Percentiles rank a stretch among this genome's conserved stretches.
Conservation (phyloP, 179 eudicot genomes). For the Monotropa hypopitys region DNA sequence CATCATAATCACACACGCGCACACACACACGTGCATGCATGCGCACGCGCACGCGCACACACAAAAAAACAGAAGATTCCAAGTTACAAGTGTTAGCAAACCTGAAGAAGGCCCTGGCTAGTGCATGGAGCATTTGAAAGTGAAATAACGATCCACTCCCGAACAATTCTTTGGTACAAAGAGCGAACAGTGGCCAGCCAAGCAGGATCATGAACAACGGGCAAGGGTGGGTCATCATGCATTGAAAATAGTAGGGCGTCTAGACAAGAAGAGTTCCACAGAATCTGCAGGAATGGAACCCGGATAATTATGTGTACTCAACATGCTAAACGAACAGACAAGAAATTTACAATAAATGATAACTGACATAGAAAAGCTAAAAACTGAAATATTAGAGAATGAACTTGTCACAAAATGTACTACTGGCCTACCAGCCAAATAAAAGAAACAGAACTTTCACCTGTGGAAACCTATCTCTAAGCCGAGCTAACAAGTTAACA, state of each 20-base stretch:
- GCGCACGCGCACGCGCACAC: fast-evolving
- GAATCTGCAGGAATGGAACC: slow-evolving; percentile 44
- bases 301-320: neutral
- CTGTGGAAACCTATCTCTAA: slow-evolving; percentile 94
- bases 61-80: neutral
- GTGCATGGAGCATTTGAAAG: slow-evolving; percentile 99
- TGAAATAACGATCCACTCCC: slow-evolving; percentile 86
- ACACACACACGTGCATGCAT: neutral
- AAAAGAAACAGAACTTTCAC: slow-evolving; percentile 20
- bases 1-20: neutral
- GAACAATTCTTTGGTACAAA: slow-evolving; percentile 70
- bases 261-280: slow-evolving; percentile 89
- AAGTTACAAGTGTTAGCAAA: slow-evolving; percentile 13
- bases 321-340: neutral
- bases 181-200: slow-evolving; percentile 72
- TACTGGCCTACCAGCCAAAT: slow-evolving; percentile 1
- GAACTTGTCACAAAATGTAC: neutral
- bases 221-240: slow-evolving; percentile 62
- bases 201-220: slow-evolving; percentile 88
- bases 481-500: slow-evolving; percentile 60
- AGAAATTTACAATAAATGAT: neutral
- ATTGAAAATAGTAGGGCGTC: slow-evolving; percentile 77
- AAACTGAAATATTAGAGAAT: neutral
- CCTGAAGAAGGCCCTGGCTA: slow-evolving; percentile 99
- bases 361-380: neutral